A percentile compares a stretch with the other conserved stretches of the same genome.
These are phyloP conservation scores for Xylariaceae sp. DNA, from an alignment of 2,329 filamentous ascomycete genomes.

Conservation along the genomic window DNA sequence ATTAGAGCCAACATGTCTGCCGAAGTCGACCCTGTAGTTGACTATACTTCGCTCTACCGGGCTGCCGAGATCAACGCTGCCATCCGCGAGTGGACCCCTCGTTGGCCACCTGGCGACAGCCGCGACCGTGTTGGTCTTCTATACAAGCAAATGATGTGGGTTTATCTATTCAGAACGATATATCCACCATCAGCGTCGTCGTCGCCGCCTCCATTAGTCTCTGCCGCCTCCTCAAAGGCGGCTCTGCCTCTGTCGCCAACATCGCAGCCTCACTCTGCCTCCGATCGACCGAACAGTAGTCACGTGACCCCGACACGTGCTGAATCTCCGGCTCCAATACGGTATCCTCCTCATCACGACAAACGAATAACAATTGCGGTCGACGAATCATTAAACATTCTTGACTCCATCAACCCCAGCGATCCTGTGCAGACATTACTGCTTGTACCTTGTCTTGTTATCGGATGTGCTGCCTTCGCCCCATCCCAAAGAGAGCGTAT, in stretches of 20 bases:
- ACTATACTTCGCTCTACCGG: conserved; percentile 67
- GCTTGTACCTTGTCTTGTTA: conserved; percentile 55
- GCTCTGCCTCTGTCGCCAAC: conserved; percentile 19
- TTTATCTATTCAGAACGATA: conserved; percentile 59
- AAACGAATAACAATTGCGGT: conserved; percentile 49
- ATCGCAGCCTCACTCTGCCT: conserved; percentile 15
- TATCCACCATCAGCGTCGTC: conserved; percentile 43
- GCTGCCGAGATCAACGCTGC: conserved; percentile 72
- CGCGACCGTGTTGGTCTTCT: conserved; percentile 52
- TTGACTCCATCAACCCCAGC: conserved; percentile 51
- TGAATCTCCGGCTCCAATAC: conserved; percentile 25
- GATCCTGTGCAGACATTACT: conserved; percentile 58
- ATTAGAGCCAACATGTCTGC: conserved; percentile 65
- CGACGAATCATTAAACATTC: conserved; percentile 50
- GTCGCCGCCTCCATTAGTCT: conserved; percentile 11
- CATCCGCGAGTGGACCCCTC: conserved; percentile 70
- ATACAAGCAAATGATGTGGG: conserved; percentile 64
- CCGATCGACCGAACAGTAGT: conserved; percentile 14
- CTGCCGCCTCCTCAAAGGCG: conserved; percentile 10
- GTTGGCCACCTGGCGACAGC: conserved; percentile 53
- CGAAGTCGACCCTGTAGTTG: conserved; percentile 62
- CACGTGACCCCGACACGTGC: conserved; percentile 10
- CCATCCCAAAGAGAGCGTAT: conserved; percentile 48
- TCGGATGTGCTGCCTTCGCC: conserved; percentile 57
- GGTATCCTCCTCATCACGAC: conserved; percentile 46